Percentiles rank a stretch among this genome's conserved stretches.
Evolutionary conservation across 2,329 filamentous ascomycete genomes (phyloP).

Genomic region (Clonostachys byssicola): DNA sequence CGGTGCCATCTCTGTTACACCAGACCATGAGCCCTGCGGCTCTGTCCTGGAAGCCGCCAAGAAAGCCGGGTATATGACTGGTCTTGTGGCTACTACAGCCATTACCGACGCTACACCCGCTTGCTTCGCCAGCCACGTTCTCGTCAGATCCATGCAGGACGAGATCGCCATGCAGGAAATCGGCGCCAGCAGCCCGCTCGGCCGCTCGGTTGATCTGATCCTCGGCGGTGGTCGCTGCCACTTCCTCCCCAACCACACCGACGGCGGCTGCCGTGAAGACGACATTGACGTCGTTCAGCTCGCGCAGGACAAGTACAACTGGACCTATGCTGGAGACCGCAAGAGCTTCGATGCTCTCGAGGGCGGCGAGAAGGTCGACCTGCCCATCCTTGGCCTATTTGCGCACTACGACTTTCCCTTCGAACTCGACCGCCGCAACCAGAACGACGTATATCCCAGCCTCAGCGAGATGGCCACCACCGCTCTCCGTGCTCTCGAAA

Average conservation of each 20-base stretch:
- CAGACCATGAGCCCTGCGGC: conserved; percentile 81
- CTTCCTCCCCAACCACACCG: conserved; percentile 79
- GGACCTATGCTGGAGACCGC: conserved; percentile 71
- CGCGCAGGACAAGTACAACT: conserved; percentile 72
- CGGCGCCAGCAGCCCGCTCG: conserved; percentile 74
- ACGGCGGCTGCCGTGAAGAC: conserved; percentile 79
- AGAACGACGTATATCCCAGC: conserved; percentile 78
- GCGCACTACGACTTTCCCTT: conserved; percentile 82
- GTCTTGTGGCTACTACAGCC: conserved; percentile 89
- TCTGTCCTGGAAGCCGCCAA: conserved; percentile 93
- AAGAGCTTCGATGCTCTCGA: conserved; percentile 72
- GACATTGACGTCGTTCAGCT: conserved; percentile 69
- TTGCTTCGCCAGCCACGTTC: conserved; percentile 65
- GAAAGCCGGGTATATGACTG: conserved; percentile 85
- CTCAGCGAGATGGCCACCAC: conserved; percentile 87
- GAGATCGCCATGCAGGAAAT: conserved; percentile 90
- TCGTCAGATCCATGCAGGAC: conserved; percentile 61
- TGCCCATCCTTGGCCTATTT: conserved; percentile 85
- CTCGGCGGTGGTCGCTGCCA: conserved; percentile 91
- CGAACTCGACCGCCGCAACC: conserved; percentile 81
- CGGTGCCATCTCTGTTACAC: conserved; percentile 86
- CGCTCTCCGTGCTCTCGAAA: conserved; percentile 73
- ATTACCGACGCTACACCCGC: conserved; percentile 96
- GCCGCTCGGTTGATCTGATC: conserved; percentile 85
- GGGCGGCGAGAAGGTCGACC: conserved; percentile 60